These are phyloP conservation scores for Fabrea salina DNA, from an alignment of 169 alveolate species.

Conservation along the genomic window DNA sequence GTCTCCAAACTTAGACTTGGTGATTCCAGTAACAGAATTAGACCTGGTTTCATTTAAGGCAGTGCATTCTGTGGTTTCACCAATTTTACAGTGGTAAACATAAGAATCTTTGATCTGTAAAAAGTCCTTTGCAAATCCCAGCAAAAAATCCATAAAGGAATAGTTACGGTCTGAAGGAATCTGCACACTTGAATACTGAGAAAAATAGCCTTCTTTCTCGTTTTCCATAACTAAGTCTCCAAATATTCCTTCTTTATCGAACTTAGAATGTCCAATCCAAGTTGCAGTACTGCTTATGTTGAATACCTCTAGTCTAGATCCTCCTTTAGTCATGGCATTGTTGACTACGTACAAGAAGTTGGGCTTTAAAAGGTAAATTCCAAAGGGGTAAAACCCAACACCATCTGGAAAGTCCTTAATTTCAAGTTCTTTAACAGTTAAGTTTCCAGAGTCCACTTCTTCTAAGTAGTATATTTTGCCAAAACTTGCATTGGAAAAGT, in stretches of 20 bases:
- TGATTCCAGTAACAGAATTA: neutral
- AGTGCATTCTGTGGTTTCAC: neutral
- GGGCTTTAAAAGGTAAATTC: neutral
- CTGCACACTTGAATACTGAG: neutral
- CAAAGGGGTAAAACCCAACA: slow-evolving; percentile 18
- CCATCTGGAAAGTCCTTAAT: slow-evolving; percentile 11
- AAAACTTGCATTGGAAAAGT: neutral
- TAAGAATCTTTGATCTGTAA: neutral
- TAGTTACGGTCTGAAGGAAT: neutral
- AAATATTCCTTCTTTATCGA: slow-evolving; percentile 7
- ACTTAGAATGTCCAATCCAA: neutral
- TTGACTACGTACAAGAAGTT: slow-evolving; percentile 16
- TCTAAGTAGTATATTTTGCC: neutral
- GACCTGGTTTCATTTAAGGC: neutral
- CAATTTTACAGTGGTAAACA: neutral
- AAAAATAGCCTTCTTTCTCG: neutral
- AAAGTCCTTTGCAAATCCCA: neutral
- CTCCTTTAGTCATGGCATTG: slow-evolving; percentile 1
- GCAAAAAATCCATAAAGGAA: too few species aligned
- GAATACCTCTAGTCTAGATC: slow-evolving; percentile 15
- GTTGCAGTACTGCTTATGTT: neutral
- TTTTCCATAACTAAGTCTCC: slow-evolving; percentile 17
- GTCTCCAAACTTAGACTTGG: neutral
- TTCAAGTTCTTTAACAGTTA: neutral
- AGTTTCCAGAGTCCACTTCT: neutral